Evolutionary conservation across 768 basidiomycete species (phyloP), one percentile per base, ranked within the genome.

Genomic region (Daedalea quercina): DNA sequence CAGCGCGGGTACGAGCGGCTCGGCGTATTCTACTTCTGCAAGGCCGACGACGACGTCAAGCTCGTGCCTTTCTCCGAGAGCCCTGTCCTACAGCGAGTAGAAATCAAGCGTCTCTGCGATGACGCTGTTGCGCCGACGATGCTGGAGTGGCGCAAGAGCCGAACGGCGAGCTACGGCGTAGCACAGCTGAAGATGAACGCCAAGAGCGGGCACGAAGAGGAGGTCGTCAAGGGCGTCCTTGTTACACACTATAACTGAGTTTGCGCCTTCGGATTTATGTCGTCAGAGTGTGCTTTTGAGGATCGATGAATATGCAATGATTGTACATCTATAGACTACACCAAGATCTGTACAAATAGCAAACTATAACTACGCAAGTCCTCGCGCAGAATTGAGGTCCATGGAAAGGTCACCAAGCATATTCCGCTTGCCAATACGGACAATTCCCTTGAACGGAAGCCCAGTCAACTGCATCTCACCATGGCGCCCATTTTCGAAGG

Each of bases 401-500:
- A 23, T 26, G 44, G 23, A 9, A 4, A 9, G 15, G 4, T 23
- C 44, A 42, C 46, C 50, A 19, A 50, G 31, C 41, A 67, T 46
- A 22, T 50, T 57, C 59, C 77, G 82, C 77, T 83, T 87, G 51
- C 84, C 81, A 3, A 90, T 73, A 40, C 72, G 72, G 3, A 90
- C 82, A 49, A 71, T 78, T 1, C 88, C 88, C 47, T 73, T 73
- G 57, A 90, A 80, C 3, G 88, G 88, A 1, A 90, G 67, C 0
- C 79, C 84, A 6, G 67, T 69, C 25, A 90, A 68, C 58, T 80
- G 76, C 63, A 90, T 75, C 59, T 78, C 80, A 0, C 60, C 67
- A n/a, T 73, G 64, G 12, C 68, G 67, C 8, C 65, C 74, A 31
- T 70, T 70, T 40, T 72, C 65, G 33, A 81, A 63, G 12, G 84